Base-by-base conservation (phyloP, 1,139 yeast species). In the Arxiozyma slooffiae region DNA sequence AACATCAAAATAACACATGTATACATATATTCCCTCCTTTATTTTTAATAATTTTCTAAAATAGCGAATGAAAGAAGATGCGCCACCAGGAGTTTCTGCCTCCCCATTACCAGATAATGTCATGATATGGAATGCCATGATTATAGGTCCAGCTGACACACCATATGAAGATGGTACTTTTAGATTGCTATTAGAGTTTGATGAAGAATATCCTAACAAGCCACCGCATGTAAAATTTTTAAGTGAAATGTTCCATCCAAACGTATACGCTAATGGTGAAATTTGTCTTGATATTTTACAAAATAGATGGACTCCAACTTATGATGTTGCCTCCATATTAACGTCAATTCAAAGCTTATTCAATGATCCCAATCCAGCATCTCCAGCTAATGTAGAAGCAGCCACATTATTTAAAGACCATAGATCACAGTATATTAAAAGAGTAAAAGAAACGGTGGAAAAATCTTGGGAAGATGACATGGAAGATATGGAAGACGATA, bases 101-200 rank as follows among this genome's bases (percentile, higher is more conserved):
- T 87, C 96, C 9, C 98, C 98, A 9, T 78, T 90, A 48, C 92
- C 97, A 14, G 98, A 92, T 66, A 92, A 92, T 62, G 97, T 92
- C 51, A 89, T 92, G 97, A 79, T 86, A 48, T 92, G 98, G 95
- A 92, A 94, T 67, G 99, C 97, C 0, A 96, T 92, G 54, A 92
- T 92, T 54, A 90, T 92, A 54, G 99, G 99, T 0, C 99, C 99
- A 1, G 82, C 92, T 37, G 97, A 90, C 56, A 92, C 99, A 1
- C 97, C 98, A 3, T 92, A 88, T 65, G 98, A 92, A 68, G 99
- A 92, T 64, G 99, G 99, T 18, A 92, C 98, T 0, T 94, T 92
- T 71, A 78, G 95, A 52, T 76, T 92, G 53, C 76, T 82, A 51
- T 71, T 94, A 57, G 94, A 87, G 62, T 92, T 92, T 67, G 97